phyloP scores from a whole-genome alignment of 2,329 filamentous ascomycete species.

The Neoarthrinium moseri region DNA sequence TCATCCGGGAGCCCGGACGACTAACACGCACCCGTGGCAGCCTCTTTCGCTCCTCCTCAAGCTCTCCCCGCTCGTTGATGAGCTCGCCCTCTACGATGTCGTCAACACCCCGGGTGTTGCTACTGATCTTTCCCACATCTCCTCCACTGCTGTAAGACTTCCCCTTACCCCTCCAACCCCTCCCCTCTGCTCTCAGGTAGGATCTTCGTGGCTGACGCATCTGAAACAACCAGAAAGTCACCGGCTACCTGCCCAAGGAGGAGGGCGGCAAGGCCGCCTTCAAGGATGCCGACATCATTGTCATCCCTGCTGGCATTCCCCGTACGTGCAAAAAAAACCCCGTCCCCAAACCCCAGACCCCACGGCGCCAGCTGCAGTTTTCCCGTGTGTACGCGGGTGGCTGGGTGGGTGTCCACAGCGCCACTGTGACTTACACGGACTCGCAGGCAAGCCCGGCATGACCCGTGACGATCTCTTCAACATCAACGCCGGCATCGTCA shows the following conservation, averaged over 20 bases:
- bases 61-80: constrained; percentile 80
- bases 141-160: constrained; percentile 69
- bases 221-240: constrained; percentile 72
- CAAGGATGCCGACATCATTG: constrained; percentile 90
- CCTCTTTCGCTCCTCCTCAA: constrained; percentile 96
- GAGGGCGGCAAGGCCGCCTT: constrained; percentile 84
- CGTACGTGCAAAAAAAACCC: constrained; percentile 65
- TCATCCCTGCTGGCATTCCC: constrained; percentile 97
- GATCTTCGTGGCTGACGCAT: constrained; percentile 27
- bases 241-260: constrained; percentile 83
- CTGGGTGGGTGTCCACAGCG: background rate
- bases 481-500: constrained; percentile 98
- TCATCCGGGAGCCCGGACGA: background rate
- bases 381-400: background rate
- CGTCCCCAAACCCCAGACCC: background rate
- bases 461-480: constrained; percentile 99
- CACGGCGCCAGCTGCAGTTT: constrained; percentile 5
- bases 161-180: constrained; percentile 4
- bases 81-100: constrained; percentile 98
- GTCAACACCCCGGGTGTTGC: constrained; percentile 97
- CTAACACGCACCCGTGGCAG: constrained; percentile 44
- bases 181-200: background rate
- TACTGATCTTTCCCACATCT: constrained; percentile 96
- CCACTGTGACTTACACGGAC: background rate
- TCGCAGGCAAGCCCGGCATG: constrained; percentile 96